Conservation (phyloP, 1,284 basidiomycete genomes). For the Ganoderma meredithae region DNA sequence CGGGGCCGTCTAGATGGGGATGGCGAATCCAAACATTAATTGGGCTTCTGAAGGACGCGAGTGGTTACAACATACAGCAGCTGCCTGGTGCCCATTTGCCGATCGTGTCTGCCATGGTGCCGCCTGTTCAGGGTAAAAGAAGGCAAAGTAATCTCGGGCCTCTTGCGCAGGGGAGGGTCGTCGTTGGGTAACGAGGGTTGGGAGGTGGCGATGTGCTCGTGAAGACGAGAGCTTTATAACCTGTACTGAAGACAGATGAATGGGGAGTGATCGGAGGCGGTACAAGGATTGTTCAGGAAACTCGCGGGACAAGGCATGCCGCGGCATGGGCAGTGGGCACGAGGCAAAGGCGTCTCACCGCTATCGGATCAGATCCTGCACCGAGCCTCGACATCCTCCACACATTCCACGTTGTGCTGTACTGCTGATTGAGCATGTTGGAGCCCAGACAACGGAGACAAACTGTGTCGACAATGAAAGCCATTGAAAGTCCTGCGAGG, state of each 20-base stretch:
- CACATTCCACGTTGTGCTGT: not conserved
- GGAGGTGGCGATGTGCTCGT: not conserved
- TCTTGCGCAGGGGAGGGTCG: not conserved
- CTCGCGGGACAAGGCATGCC: not conserved
- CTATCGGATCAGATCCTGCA: slow-evolving; percentile 25
- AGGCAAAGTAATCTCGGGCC: not conserved
- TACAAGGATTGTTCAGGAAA: slow-evolving; percentile 7
- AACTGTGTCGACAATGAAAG: not conserved
- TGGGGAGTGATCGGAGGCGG: slow-evolving; percentile 1
- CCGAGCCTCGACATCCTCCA: not conserved
- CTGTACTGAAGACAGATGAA: not conserved
- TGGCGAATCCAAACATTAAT: no score
- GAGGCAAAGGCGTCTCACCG: slow-evolving; percentile 14
- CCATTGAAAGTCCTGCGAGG: no score
- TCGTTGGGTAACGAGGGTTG: not conserved
- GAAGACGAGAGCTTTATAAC: slow-evolving; percentile 2
- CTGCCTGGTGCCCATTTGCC: slow-evolving; percentile 41
- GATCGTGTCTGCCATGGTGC: slow-evolving; percentile 37
- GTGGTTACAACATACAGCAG: slow-evolving; percentile 35
- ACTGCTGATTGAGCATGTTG: not conserved
- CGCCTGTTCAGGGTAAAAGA: not conserved
- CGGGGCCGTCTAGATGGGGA: slow-evolving; percentile 71
- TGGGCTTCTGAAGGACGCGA: not conserved
- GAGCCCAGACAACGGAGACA: not conserved
- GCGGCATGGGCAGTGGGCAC: slow-evolving; percentile 1